Conservation (phyloP, 2,329 filamentous ascomycete genomes). For the Diplodia intermedia region DNA sequence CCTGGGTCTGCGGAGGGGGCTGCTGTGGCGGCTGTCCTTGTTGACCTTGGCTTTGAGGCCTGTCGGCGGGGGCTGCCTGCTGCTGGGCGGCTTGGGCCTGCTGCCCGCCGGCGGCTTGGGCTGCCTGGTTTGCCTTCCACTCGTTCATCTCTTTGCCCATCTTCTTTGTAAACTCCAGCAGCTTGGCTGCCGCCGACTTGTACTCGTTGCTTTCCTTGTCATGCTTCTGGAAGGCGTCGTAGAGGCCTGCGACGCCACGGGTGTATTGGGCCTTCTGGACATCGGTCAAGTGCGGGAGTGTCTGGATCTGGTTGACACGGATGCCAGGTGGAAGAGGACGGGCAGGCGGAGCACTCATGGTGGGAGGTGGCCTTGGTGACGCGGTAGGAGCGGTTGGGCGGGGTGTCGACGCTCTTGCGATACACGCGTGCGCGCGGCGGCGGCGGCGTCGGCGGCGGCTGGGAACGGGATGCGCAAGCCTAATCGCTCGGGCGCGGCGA, state of each 20-base stretch:
- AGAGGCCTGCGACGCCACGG: slow-evolving; percentile 60
- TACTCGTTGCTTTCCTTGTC: slow-evolving; percentile 59
- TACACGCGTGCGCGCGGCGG: slow-evolving; percentile 19
- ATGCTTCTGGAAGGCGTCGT: slow-evolving; percentile 59
- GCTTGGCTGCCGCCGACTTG: slow-evolving; percentile 57
- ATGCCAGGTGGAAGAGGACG: slow-evolving; percentile 44
- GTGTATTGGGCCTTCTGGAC: slow-evolving; percentile 64
- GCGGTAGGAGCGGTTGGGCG: background rate
- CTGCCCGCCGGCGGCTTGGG: slow-evolving; percentile 56
- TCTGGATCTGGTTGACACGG: slow-evolving; percentile 60
- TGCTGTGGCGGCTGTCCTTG: slow-evolving; percentile 40
- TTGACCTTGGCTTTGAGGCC: slow-evolving; percentile 37
- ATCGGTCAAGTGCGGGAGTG: slow-evolving; percentile 59
- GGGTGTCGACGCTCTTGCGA: background rate
- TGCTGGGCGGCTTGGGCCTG: slow-evolving; percentile 38
- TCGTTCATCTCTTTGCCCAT: slow-evolving; percentile 32
- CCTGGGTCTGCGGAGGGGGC: slow-evolving; percentile 35
- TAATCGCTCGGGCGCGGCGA: background rate
- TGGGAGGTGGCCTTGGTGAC: background rate
- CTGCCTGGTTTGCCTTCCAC: slow-evolving; percentile 24
- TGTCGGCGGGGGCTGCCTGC: background rate
- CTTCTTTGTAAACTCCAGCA: slow-evolving; percentile 50
- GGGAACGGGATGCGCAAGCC: background rate
- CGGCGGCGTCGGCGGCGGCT: background rate
- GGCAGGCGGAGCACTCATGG: slow-evolving; percentile 24